Conservation (phyloP, 495 filamentous ascomycete species). For the Penicillium egyptiacum region DNA sequence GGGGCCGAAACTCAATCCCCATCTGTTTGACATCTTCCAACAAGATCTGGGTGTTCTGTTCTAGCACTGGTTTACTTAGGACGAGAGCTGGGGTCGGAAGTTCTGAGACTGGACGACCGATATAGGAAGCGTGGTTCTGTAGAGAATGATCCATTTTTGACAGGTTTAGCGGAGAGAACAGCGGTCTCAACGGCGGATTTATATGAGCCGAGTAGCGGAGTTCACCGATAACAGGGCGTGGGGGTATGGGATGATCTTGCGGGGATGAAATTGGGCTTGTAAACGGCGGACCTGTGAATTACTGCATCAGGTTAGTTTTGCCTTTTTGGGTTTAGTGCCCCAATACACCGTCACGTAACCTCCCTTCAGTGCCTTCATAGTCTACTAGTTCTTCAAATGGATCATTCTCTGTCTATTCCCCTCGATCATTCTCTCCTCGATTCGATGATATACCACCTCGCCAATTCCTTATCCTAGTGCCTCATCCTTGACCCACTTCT, state of each 20-base stretch:
- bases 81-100: constrained; percentile 36
- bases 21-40: constrained; percentile 34
- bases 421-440: too few species aligned
- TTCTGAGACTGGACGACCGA: constrained; percentile 27
- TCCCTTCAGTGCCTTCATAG: too few species aligned
- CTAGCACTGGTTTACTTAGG: constrained; percentile 33
- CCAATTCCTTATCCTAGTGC: too few species aligned
- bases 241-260: not conserved
- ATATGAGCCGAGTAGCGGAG: constrained; percentile 6
- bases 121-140: constrained; percentile 27
- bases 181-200: constrained; percentile 3
- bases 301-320: too few species aligned
- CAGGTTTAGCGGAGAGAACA: not conserved
- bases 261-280: not conserved
- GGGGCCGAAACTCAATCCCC: constrained; percentile 34
- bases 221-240: constrained; percentile 8
- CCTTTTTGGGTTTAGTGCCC: too few species aligned
- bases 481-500: too few species aligned
- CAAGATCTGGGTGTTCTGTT: constrained; percentile 30
- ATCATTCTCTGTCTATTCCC: too few species aligned
- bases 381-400: too few species aligned
- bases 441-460: too few species aligned
- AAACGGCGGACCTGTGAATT: too few species aligned
- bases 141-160: constrained; percentile 31
- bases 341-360: too few species aligned